phyloP scores from a whole-genome alignment of 108 stramenopile species.

The Bacterosira constricta region DNA sequence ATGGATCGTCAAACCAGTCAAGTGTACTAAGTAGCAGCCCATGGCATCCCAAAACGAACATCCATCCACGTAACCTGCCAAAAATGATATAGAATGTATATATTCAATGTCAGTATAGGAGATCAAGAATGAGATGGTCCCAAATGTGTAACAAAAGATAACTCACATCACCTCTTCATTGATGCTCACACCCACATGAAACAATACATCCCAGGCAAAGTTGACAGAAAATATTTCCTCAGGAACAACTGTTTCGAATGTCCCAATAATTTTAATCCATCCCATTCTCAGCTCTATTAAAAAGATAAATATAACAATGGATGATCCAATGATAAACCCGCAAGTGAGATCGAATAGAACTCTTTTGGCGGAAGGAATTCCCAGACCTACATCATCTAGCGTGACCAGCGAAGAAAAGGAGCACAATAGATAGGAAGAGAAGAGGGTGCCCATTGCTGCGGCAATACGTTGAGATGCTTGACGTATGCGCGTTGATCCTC shows the following conservation, averaged over 20 bases:
- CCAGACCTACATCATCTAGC: constrained; percentile 32
- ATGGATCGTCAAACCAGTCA: constrained; percentile 11
- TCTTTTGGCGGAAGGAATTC: not conserved
- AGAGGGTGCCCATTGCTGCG: constrained; percentile 29
- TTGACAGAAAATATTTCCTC: constrained; percentile 28
- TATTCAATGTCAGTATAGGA: not conserved
- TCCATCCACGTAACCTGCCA: constrained; percentile 37
- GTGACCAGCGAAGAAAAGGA: not conserved
- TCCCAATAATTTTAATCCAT: constrained; percentile 40
- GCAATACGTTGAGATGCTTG: constrained; percentile 34
- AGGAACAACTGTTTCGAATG: constrained; percentile 32
- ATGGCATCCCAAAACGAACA: constrained; percentile 27
- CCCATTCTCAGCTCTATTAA: constrained; percentile 25
- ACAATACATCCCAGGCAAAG: constrained; percentile 40
- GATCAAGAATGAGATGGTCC: not conserved
- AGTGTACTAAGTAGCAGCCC: not conserved
- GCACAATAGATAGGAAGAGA: constrained; percentile 21
- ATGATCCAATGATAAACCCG: constrained; percentile 33
- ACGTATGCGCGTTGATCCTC: constrained; percentile 46
- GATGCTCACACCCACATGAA: constrained; percentile 42
- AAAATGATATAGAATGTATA: not conserved
- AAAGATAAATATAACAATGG: constrained; percentile 19
- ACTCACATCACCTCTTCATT: constrained; percentile 49
- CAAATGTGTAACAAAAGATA: not conserved
- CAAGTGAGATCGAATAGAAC: constrained; percentile 18